phyloP scores from a whole-genome alignment of 208 protist genomes.

The Polymyxa betae region DNA sequence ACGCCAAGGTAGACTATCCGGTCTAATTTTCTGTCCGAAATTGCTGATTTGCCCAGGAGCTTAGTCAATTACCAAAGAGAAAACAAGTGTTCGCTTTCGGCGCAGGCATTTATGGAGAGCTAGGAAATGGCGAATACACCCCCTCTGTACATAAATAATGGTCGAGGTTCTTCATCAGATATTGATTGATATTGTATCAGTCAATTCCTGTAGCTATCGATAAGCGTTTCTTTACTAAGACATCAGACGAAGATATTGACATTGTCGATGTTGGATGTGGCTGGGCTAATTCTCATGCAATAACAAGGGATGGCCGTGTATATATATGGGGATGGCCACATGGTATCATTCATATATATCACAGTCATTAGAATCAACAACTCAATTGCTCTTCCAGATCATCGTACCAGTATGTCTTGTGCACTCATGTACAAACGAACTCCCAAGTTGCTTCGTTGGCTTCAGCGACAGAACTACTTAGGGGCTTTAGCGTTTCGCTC shows the following conservation, averaged over 20 bases:
- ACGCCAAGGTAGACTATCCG: too few relatives aligned
- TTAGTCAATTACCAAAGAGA: too few relatives aligned
- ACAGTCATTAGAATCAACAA: not conserved
- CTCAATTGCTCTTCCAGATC: not conserved
- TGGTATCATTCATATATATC: not conserved
- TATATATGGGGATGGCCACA: slow-evolving; percentile 34
- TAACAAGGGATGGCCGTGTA: not conserved
- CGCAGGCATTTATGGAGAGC: slow-evolving; percentile 13
- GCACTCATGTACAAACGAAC: not conserved
- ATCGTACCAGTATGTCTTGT: slow-evolving; percentile 13
- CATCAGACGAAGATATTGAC: not conserved
- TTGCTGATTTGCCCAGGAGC: too few relatives aligned
- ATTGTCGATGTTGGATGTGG: not conserved
- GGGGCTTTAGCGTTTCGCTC: slow-evolving; percentile 12
- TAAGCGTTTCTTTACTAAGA: not conserved
- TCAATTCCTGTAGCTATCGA: not conserved
- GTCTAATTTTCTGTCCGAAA: too few relatives aligned
- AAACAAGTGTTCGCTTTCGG: too few relatives aligned
- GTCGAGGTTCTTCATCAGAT: not conserved
- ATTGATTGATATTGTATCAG: not conserved
- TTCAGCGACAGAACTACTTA: not conserved
- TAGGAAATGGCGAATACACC: not conserved
- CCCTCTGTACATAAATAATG: not conserved
- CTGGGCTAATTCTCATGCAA: slow-evolving; percentile 35
- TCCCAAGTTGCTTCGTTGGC: not conserved